A percentile compares a stretch with the other conserved stretches of the same genome.
Conservation (phyloP, 306 rosid genomes). For the Hippophae gyantsensis region DNA sequence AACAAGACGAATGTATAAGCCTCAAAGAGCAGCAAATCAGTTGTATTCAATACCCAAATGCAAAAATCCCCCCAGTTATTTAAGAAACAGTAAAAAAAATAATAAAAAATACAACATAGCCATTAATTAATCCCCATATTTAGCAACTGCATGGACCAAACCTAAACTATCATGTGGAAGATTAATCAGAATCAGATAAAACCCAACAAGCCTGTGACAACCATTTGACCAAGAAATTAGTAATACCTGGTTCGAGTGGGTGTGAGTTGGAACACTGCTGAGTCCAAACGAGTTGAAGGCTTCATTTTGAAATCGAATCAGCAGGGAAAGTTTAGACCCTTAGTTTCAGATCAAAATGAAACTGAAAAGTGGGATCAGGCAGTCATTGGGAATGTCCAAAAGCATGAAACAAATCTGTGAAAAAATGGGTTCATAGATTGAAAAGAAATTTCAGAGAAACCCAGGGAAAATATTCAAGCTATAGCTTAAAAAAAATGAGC, state of each 20-base stretch:
- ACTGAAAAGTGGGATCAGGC: slow-evolving; percentile 28
- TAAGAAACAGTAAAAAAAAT: slow-evolving; percentile 6
- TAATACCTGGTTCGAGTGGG: slow-evolving; percentile 90
- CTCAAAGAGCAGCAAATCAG: slow-evolving; percentile 1
- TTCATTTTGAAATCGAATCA: slow-evolving; percentile 33
- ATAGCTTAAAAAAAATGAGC: slow-evolving; percentile 33
- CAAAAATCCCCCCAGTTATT: slow-evolving; percentile 19
- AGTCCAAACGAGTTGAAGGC: slow-evolving; percentile 70
- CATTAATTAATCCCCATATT: slow-evolving; percentile 2
- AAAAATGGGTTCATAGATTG: slow-evolving; percentile 18
- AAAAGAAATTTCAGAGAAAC: slow-evolving; percentile 25
- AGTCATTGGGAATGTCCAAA: slow-evolving; percentile 9
- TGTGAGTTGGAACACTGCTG: slow-evolving; percentile 87
- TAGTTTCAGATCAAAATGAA: slow-evolving; percentile 7
- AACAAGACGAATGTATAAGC: neutral
- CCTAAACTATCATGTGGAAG: slow-evolving; percentile 5
- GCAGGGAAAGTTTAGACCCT: slow-evolving; percentile 9
- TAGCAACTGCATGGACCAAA: slow-evolving; percentile 3
- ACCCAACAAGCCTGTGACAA: slow-evolving; percentile 1
- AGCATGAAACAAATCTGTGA: slow-evolving; percentile 8
- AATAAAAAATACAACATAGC: slow-evolving; percentile 2
- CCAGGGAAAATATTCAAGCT: slow-evolving; percentile 18
- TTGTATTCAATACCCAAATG: slow-evolving; percentile 12
- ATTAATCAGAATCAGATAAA: slow-evolving; percentile 12
- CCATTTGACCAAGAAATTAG: slow-evolving; percentile 1